phyloP scores from a whole-genome alignment of 2,329 filamentous ascomycete species.

The Ophiostoma pallidulum region DNA sequence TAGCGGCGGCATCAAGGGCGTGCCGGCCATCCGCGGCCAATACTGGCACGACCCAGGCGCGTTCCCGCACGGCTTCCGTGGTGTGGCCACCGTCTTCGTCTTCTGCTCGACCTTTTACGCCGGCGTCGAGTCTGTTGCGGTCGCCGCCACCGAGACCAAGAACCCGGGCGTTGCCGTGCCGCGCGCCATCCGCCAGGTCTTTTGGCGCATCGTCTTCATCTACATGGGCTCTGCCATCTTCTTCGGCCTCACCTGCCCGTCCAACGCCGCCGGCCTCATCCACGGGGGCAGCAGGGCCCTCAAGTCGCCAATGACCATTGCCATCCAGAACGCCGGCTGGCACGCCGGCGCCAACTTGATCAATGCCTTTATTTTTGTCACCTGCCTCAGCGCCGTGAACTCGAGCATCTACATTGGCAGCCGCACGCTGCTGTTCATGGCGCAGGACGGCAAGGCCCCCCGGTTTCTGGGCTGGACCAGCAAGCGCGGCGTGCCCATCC shows the following conservation, averaged over 20 bases:
- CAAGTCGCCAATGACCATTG: constrained; percentile 64
- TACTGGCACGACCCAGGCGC: constrained; percentile 66
- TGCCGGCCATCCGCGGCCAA: constrained; percentile 54
- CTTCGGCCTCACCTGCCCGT: constrained; percentile 64
- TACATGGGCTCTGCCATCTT: constrained; percentile 65
- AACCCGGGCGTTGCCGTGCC: constrained; percentile 48
- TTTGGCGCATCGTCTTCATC: constrained; percentile 52
- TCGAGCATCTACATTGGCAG: constrained; percentile 70
- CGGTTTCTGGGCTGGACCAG: constrained; percentile 59
- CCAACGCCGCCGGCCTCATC: constrained; percentile 54
- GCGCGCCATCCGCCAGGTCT: constrained; percentile 49
- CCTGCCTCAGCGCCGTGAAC: constrained; percentile 63
- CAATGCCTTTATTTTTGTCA: constrained; percentile 67
- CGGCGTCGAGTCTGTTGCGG: constrained; percentile 55
- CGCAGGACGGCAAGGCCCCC: constrained; percentile 62
- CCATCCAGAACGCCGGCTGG: constrained; percentile 66
- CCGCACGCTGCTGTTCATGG: constrained; percentile 67
- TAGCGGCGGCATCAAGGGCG: constrained; percentile 54
- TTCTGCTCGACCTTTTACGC: constrained; percentile 63
- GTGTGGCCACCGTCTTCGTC: constrained; percentile 56
- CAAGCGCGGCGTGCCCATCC: constrained; percentile 50
- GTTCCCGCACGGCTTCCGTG: constrained; percentile 58
- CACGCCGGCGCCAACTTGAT: constrained; percentile 64
- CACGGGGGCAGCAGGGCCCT: constrained; percentile 53
- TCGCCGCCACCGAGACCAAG: constrained; percentile 52